Conservation (phyloP, 495 filamentous ascomycete species). For the Penicillium daleae region DNA sequence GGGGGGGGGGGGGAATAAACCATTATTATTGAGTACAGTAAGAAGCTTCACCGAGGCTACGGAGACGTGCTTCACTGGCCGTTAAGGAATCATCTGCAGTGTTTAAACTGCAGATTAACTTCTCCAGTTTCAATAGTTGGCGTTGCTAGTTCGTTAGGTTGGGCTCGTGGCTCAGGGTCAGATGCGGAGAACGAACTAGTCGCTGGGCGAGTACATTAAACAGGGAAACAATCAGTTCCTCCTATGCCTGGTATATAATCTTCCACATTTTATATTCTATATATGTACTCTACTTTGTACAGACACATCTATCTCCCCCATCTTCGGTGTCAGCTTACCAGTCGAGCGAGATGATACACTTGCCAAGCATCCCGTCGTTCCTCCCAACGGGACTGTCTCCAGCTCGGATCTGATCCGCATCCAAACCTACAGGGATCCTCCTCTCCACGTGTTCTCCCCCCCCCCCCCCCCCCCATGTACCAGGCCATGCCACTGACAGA, state of each 20-base stretch:
- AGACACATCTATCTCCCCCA: background rate
- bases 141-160: background rate
- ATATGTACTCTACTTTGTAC: background rate
- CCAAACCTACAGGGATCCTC: background rate
- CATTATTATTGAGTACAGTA: background rate
- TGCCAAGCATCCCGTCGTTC: slow-evolving; percentile 2
- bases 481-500: background rate
- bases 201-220: background rate
- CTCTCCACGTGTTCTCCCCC: background rate
- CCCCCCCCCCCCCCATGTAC: background rate
- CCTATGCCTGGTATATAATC: background rate
- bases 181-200: background rate
- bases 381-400: background rate
- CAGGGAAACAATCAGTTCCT: background rate
- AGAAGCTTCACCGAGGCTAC: background rate
- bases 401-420: slow-evolving; percentile 1
- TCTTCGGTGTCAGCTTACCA: background rate
- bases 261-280: background rate
- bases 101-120: too few relatives aligned
- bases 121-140: background rate
- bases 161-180: background rate
- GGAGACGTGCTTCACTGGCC: background rate
- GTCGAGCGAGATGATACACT: background rate
- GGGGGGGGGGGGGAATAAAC: too few relatives aligned
- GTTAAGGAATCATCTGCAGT: background rate